Evolutionary conservation across 768 basidiomycete genomes (phyloP), one percentile per base, ranked within the genome.

Genomic region (Hygrocybe punicea): DNA sequence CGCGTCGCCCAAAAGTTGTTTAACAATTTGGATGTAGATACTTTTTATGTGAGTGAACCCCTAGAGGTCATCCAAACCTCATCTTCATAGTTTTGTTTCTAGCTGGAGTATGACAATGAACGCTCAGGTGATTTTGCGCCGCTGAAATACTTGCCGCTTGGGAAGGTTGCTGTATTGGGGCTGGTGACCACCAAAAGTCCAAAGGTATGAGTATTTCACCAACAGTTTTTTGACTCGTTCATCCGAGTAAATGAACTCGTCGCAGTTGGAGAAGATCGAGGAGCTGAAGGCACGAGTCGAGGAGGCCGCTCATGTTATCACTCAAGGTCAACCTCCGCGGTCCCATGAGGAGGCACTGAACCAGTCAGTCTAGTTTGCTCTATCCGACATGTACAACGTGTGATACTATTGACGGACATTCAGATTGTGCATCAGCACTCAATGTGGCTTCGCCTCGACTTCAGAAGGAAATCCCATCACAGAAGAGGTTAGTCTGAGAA

Each of bases 51-150:
- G 57, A 57, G 73, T 63, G 11, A 25, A 17, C 29, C 29, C 8
- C 4, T 13, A 37, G 8, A 36, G n/a, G 49, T 16, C 37, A 17
- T 8, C 21, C 8, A 6, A 11, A 13, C 6, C n/a, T 16, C 21
- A n/a, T 3, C 17, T 51, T 16, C 10, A 4, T 16, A 36, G 57
- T 42, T 58, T 51, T 34, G 44, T 50, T 71, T 65, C 62, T 60
- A 81, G 84, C 75, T 86, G 37, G 84, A 85, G 69, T 86, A 84
- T 65, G 84, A 87, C 67, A 81, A 79, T n/a, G 78, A 78, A 59
- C 82, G 84, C 48, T 78, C 83, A 2, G 85, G 85, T 24, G 77
- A 81, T 57, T 85, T 85, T 61, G 62, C 73, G 56, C 81, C 84
- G n/a, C 75, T 85, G 13, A 78, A 72, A 65, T 65, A 73, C 59